A percentile compares a stretch with the other conserved stretches of the same genome.
Evolutionary conservation across 108 stramenopile genomes (phyloP).

Genomic region (Phaeodactylum tricornutum): DNA sequence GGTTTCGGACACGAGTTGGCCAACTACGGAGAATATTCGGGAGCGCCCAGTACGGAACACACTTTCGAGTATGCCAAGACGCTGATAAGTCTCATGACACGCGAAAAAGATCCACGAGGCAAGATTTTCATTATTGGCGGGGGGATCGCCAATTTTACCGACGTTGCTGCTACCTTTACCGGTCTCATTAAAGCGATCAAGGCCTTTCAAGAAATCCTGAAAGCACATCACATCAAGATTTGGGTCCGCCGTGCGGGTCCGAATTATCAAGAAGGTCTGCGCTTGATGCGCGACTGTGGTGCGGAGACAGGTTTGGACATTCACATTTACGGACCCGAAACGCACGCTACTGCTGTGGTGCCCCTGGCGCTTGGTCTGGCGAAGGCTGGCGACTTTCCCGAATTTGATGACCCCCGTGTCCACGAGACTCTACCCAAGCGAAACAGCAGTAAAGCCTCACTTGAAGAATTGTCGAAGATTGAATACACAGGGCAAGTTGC

Average conservation of each 20-base stretch:
- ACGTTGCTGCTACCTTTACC: constrained; percentile 90
- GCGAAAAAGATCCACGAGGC: constrained; percentile 40
- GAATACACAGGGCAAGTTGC: constrained; percentile 18
- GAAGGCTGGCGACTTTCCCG: constrained; percentile 36
- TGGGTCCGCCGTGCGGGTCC: constrained; percentile 89
- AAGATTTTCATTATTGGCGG: constrained; percentile 88
- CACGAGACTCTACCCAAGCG: constrained; percentile 10
- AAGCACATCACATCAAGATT: constrained; percentile 49
- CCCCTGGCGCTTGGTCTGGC: constrained; percentile 74
- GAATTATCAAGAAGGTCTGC: constrained; percentile 85
- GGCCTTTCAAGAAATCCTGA: constrained; percentile 56
- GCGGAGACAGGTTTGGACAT: constrained; percentile 60
- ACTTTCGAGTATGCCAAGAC: constrained; percentile 89
- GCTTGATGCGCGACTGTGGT: constrained; percentile 63
- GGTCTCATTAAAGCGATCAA: constrained; percentile 80
- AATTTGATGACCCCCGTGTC: constrained; percentile 46
- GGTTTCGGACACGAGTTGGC: constrained; percentile 78
- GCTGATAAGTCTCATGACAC: constrained; percentile 75
- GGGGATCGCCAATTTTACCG: constrained; percentile 91
- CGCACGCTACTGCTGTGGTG: constrained; percentile 79
- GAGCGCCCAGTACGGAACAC: constrained; percentile 80
- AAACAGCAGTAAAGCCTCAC: constrained; percentile 10
- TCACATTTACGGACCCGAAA: constrained; percentile 83
- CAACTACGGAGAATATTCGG: constrained; percentile 91
- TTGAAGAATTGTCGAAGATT: constrained; percentile 10